These are phyloP conservation scores for Geosiphon pyriformis DNA, from an alignment of 192 early-diverging fungal genomes.

Conservation along the genomic window DNA sequence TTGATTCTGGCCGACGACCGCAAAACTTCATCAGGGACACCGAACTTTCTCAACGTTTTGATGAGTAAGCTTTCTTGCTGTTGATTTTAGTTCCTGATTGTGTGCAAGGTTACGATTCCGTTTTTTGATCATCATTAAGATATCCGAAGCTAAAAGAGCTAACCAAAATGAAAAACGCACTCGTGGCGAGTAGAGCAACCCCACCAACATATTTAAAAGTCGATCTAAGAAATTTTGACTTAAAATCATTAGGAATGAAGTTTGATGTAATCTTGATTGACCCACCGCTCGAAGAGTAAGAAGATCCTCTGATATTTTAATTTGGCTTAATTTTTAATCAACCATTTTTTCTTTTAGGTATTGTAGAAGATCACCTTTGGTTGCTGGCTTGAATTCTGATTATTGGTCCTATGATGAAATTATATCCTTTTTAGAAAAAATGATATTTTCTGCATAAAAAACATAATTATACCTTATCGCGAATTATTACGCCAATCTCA, in stretches of 20 bases:
- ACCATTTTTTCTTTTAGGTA: constrained; percentile 14
- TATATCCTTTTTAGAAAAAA: constrained; percentile 12
- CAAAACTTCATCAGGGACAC: constrained; percentile 58
- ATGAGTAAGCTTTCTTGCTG: constrained; percentile 33
- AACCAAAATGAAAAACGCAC: constrained; percentile 37
- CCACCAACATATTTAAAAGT: constrained; percentile 42
- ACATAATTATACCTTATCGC: constrained; percentile 3
- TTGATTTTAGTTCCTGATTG: neutral
- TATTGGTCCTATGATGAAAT: constrained; percentile 49
- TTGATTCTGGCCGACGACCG: constrained; percentile 45
- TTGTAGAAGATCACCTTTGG: constrained; percentile 25
- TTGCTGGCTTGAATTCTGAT: constrained; percentile 22
- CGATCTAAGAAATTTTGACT: constrained; percentile 46
- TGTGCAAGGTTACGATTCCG: neutral
- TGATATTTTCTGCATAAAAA: neutral
- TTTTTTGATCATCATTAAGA: neutral
- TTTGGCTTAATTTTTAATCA: neutral
- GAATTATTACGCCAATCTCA: constrained; percentile 33
- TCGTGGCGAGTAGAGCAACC: constrained; percentile 35
- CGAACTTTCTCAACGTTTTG: constrained; percentile 42
- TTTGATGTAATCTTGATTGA: constrained; percentile 65
- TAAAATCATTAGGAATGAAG: constrained; percentile 34
- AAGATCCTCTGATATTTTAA: neutral
- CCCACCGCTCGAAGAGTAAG: constrained; percentile 52
- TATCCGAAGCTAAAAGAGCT: constrained; percentile 54